Evolutionary conservation across 2,329 filamentous ascomycete species (phyloP), one percentile per base, ranked within the genome.

Genomic region (Penicillium sumatraense): DNA sequence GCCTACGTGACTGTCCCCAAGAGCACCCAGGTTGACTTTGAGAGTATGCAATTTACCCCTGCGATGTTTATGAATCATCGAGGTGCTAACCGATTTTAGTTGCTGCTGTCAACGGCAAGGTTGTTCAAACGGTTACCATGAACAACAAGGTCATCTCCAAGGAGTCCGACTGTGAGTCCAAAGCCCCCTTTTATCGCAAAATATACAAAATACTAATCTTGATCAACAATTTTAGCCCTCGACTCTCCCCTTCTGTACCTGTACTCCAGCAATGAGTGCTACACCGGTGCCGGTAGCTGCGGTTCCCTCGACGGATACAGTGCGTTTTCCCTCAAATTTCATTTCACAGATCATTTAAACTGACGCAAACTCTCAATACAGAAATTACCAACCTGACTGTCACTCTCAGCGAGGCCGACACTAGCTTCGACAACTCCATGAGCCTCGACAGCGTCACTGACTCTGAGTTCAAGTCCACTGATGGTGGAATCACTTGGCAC

Each of bases 221-320:
- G 10, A 31, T 31, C 6, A 16, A 1, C 16, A 16, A 36, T 18
- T 36, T 1, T 16, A 63, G 58, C 52, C 5, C 60, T 63, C 3
- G 58, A 63, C 36, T 40, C 33, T 20, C 35, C 51, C 33, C 52
- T 63, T 18, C 52, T 53, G 13, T 63, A 63, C 41, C 59, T 63
- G 20, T 61, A 61, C 54, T 63, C 60, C 8, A 51, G 52, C 14
- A 53, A 63, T n/a, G 60, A 63, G 49, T 63, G 60, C 57, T 63
- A 63, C 48, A 63, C 60, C 24, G 59, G 60, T 23, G 61, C 60
- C 16, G 60, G 60, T 38, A 56, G 40, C 54, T 63, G 60, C 29
- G 60, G 60, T 24, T 49, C 52, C 11, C 50, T 61, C 11, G 47
- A 38, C 10, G 47, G 53, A 11, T 63, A 59, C 50, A 50, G 60